Percentiles rank a stretch among this genome's conserved stretches.
These are phyloP conservation scores for Beta macrorhiza DNA, from an alignment of 179 eudicot species.

Conservation along the genomic window DNA sequence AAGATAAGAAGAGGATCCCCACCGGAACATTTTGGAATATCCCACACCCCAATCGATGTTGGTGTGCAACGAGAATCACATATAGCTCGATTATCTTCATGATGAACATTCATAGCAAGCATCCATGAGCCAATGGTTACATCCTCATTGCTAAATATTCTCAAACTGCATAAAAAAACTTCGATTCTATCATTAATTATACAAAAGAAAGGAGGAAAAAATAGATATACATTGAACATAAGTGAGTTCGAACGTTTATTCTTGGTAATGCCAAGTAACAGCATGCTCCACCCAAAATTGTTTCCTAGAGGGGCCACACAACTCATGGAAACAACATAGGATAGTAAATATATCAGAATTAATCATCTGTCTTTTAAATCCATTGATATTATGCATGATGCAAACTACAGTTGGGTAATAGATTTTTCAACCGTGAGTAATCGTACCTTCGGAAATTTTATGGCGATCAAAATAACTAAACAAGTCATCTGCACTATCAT, in stretches of 20 bases:
- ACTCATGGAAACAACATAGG: neutral
- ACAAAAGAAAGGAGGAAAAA: neutral
- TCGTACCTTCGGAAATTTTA: no score
- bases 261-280: neutral
- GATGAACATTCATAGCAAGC: constrained; percentile 72
- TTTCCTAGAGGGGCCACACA: neutral
- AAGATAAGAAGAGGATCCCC: constrained; percentile 3
- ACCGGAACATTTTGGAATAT: constrained; percentile 78
- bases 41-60: constrained; percentile 77
- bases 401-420: no score
- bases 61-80: constrained; percentile 64
- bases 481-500: no score
- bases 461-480: no score
- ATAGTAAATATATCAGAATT: neutral
- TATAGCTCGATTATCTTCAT: constrained; percentile 62
- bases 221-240: neutral
- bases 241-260: neutral
- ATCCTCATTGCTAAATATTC: constrained; percentile 78
- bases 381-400: no score
- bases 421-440: no score
- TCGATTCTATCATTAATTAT: neutral
- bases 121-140: constrained; percentile 78
- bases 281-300: neutral
- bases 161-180: constrained; percentile 42
- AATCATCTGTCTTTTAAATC: neutral